These are phyloP conservation scores for Linnemannia zychae DNA, from an alignment of 192 early-diverging fungal species.

Conservation along the genomic window DNA sequence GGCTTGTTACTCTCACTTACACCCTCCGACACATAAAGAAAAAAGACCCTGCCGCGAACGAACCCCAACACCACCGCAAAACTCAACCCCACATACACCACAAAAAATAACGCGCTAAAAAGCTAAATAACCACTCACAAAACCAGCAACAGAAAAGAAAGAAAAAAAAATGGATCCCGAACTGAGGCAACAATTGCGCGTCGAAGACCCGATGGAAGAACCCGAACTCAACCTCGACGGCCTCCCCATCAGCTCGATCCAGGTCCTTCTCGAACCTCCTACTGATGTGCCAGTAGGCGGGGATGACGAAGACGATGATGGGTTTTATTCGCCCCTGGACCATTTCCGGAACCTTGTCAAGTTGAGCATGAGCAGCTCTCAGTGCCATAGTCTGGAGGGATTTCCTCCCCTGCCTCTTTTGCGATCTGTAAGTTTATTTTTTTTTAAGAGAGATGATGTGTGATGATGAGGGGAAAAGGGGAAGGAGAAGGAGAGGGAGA, in stretches of 20 bases:
- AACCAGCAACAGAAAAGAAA: no score
- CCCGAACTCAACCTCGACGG: slow-evolving; percentile 40
- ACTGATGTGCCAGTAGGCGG: not conserved
- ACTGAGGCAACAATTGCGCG: slow-evolving; percentile 39
- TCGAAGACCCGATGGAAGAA: slow-evolving; percentile 51
- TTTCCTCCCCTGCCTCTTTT: slow-evolving; percentile 46
- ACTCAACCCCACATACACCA: not conserved
- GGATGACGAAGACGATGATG: slow-evolving; percentile 37
- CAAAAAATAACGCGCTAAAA: slow-evolving; percentile 8
- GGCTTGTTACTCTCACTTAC: not conserved
- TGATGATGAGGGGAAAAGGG: not conserved
- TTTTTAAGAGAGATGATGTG: not conserved
- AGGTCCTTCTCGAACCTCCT: slow-evolving; percentile 39
- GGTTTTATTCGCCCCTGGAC: slow-evolving; percentile 50
- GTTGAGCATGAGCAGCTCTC: slow-evolving; percentile 42
- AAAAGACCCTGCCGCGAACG: not conserved
- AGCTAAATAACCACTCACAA: not conserved
- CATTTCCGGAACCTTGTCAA: slow-evolving; percentile 51
- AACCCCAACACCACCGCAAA: not conserved
- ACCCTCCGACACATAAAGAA: no score
- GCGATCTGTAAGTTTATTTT: slow-evolving; percentile 41
- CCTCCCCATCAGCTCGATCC: slow-evolving; percentile 32
- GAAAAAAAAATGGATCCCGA: slow-evolving; percentile 42
- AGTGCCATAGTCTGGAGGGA: slow-evolving; percentile 36
- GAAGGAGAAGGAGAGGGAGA: not conserved